phyloP scores from a whole-genome alignment of 1,139 yeast species.

The Geotrichum citri-aurantii region DNA sequence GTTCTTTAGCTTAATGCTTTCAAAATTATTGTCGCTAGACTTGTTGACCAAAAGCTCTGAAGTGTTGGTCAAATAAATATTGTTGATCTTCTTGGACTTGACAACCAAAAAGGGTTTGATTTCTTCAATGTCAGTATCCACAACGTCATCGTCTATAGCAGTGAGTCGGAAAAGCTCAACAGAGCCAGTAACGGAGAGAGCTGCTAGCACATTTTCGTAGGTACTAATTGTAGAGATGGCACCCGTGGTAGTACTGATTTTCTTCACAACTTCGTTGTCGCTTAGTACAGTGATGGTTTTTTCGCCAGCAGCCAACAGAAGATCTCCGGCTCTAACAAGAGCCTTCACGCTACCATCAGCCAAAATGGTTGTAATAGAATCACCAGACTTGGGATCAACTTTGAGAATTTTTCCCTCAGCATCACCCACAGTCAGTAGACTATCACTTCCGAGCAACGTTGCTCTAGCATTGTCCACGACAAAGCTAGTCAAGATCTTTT shows the following conservation, averaged over 20 bases:
- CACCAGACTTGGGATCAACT: not conserved
- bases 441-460: not conserved
- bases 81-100: constrained; percentile 24
- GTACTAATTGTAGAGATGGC: not conserved
- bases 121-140: constrained; percentile 11
- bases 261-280: not conserved
- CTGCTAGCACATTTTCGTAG: not conserved
- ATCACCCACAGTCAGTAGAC: not conserved
- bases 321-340: not conserved
- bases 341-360: not conserved
- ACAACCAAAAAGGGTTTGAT: constrained; percentile 14
- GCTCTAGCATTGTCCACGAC: not conserved
- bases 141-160: constrained; percentile 10
- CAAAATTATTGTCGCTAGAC: not conserved
- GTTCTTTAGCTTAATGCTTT: not conserved
- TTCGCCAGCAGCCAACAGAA: not conserved
- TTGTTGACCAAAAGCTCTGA: not conserved
- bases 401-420: not conserved
- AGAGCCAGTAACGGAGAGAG: not conserved
- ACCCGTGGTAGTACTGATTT: not conserved
- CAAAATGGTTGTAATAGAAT: not conserved
- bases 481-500: not conserved
- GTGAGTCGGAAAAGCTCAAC: not conserved
- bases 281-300: not conserved
- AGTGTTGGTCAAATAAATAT: constrained; percentile 17